Evolutionary conservation across 371 early-diverging fungal species (phyloP).

Genomic region (Nematocida sp.): DNA sequence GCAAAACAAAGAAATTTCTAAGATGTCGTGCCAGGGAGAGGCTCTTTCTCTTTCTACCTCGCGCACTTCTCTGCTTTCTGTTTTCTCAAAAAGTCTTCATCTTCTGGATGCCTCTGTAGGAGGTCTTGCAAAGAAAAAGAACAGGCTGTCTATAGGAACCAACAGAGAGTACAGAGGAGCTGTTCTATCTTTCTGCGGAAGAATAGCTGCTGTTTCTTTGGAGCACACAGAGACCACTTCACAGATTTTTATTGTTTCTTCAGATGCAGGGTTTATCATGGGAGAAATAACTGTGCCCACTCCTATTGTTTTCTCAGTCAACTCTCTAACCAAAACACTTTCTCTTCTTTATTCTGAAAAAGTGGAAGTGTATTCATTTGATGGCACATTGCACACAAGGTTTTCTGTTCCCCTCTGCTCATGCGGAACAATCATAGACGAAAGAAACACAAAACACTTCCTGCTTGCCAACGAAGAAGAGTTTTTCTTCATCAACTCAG

Average conservation of each 20-base stretch:
- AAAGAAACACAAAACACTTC: not conserved
- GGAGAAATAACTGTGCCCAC: conserved; percentile 10
- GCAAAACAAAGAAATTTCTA: conserved; percentile 38
- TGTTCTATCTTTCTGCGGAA: conserved; percentile 38
- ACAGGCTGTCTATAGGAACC: conserved; percentile 3
- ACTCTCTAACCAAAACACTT: conserved; percentile 19
- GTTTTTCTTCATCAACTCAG: not conserved
- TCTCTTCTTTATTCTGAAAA: conserved; percentile 3
- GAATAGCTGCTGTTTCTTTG: not conserved
- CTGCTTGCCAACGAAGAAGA: not conserved
- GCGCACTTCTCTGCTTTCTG: not conserved
- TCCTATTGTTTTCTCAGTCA: conserved; percentile 13
- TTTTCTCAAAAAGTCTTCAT: conserved; percentile 7
- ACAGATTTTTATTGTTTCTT: conserved; percentile 19
- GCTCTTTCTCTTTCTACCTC: conserved; percentile 28
- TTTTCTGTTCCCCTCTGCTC: not conserved
- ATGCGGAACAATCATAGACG: conserved; percentile 7
- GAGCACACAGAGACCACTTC: not conserved
- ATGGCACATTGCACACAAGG: conserved; percentile 8
- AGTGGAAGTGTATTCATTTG: not conserved
- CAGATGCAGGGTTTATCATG: conserved; percentile 41
- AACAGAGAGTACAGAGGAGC: conserved; percentile 6
- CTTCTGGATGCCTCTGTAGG: conserved; percentile 25
- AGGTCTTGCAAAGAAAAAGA: conserved; percentile 17
- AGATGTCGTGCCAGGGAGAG: conserved; percentile 1